A percentile compares a stretch with the other conserved stretches of the same genome.
Evolutionary conservation across 2,329 filamentous ascomycete species (phyloP).

Genomic region (Alternaria consortialis): DNA sequence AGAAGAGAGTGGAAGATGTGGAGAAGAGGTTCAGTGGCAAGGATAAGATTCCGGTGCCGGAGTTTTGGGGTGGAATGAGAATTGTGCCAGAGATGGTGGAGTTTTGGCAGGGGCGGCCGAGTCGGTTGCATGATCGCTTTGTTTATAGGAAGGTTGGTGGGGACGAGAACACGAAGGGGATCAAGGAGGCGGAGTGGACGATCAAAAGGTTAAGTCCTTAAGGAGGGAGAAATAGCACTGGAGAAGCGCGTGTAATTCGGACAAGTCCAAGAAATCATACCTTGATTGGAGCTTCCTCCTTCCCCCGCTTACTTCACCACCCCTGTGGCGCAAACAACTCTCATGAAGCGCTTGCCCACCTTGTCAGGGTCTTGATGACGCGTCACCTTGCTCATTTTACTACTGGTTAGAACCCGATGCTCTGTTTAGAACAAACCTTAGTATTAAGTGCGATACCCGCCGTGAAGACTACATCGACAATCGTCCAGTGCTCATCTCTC

Average conservation of each 20-base stretch:
- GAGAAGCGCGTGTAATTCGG: neutral
- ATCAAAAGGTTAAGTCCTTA: constrained; percentile 79
- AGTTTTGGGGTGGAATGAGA: constrained; percentile 93
- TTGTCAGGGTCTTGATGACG: too few relatives aligned
- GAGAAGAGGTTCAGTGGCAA: constrained; percentile 77
- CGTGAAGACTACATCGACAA: too few relatives aligned
- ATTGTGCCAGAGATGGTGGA: constrained; percentile 87
- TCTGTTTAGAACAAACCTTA: too few relatives aligned
- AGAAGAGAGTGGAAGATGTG: constrained; percentile 78
- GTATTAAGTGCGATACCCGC: too few relatives aligned
- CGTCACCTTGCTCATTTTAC: too few relatives aligned
- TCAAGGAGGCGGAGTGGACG: constrained; percentile 60
- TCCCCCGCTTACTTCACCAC: neutral
- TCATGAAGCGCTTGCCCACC: neutral
- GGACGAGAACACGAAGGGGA: constrained; percentile 23
- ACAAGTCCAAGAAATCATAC: neutral
- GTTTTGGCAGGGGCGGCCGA: constrained; percentile 95
- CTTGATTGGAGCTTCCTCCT: neutral
- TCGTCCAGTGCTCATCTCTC: too few relatives aligned
- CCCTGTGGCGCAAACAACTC: neutral
- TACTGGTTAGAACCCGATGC: too few relatives aligned
- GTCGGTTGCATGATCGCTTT: constrained; percentile 92
- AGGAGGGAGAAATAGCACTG: neutral
- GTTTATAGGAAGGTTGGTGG: constrained; percentile 72
- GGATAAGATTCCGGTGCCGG: constrained; percentile 86